Percentiles rank a stretch among this genome's conserved stretches.
These are phyloP conservation scores for Trichoderma brevicompactum DNA, from an alignment of 2,329 filamentous ascomycete species.

Conservation along the genomic window DNA sequence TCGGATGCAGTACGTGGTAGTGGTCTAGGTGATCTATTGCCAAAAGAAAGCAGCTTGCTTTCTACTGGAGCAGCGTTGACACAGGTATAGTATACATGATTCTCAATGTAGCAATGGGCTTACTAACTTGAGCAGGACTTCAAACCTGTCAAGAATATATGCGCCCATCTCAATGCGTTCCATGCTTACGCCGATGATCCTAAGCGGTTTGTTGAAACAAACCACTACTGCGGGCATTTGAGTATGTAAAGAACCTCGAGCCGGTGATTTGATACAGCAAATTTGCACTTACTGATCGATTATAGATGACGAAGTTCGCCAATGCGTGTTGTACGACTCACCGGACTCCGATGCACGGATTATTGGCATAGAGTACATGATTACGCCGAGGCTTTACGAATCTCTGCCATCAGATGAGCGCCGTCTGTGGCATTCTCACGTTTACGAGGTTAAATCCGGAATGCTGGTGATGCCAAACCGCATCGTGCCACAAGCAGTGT, in stretches of 20 bases:
- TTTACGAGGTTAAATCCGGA: slow-evolving; percentile 75
- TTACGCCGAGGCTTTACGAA: slow-evolving; percentile 70
- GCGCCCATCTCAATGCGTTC: slow-evolving; percentile 85
- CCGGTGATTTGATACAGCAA: not conserved
- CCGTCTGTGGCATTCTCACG: slow-evolving; percentile 77
- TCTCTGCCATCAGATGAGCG: slow-evolving; percentile 69
- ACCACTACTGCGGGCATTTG: slow-evolving; percentile 84
- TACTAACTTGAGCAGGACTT: slow-evolving; percentile 56
- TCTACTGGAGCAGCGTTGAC: slow-evolving; percentile 64
- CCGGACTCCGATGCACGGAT: slow-evolving; percentile 68
- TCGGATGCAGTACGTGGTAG: slow-evolving; percentile 9
- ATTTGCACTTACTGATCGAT: slow-evolving; percentile 38
- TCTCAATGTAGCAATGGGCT: not conserved
- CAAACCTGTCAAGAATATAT: slow-evolving; percentile 72
- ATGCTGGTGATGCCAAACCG: slow-evolving; percentile 79
- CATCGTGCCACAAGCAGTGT: slow-evolving; percentile 61
- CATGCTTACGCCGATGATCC: slow-evolving; percentile 80
- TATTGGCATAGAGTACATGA: slow-evolving; percentile 89
- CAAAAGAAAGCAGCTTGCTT: slow-evolving; percentile 60
- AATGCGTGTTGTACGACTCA: slow-evolving; percentile 84
- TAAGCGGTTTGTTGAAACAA: slow-evolving; percentile 71
- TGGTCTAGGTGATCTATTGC: slow-evolving; percentile 53
- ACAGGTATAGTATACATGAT: slow-evolving; percentile 48
- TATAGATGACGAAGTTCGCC: slow-evolving; percentile 66
- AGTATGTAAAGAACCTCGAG: slow-evolving; percentile 41